Conservation (phyloP, 202 grass and related monocot species). For the Saccharum hybrid region DNA sequence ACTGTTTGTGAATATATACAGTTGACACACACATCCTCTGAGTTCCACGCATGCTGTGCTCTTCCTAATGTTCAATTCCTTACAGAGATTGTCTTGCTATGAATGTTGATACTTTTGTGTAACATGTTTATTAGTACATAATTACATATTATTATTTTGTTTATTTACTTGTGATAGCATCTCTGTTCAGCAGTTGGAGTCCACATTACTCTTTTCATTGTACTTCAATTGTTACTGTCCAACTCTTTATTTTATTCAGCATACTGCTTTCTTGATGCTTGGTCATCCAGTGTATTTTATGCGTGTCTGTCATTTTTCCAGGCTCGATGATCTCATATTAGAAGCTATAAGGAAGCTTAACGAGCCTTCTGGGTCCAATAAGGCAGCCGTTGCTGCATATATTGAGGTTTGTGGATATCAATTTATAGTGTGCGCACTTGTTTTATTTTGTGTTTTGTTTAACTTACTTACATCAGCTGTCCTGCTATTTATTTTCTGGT, state of each 20-base stretch:
- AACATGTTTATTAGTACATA: constrained; percentile 27
- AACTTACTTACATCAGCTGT: background rate
- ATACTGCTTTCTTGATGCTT: constrained; percentile 17
- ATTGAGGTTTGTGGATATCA: constrained; percentile 70
- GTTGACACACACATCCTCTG: background rate
- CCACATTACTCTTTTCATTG: constrained; percentile 12
- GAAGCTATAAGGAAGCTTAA: constrained; percentile 84
- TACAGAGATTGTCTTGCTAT: constrained; percentile 10
- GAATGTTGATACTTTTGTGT: constrained; percentile 35
- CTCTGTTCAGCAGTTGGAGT: background rate
- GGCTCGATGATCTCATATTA: constrained; percentile 80
- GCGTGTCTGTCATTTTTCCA: constrained; percentile 39
- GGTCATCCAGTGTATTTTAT: constrained; percentile 20
- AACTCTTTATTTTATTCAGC: constrained; percentile 22
- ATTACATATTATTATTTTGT: background rate
- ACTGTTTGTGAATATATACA: constrained; percentile 1
- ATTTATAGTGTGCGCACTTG: constrained; percentile 27
- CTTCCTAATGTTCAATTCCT: background rate
- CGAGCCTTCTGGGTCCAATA: constrained; percentile 69
- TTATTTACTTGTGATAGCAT: constrained; percentile 13
- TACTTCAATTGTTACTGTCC: background rate
- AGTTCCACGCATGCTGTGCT: background rate
- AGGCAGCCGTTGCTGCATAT: constrained; percentile 68
- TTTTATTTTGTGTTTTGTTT: constrained; percentile 33
- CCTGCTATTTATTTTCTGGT: constrained; percentile 27